A percentile compares a stretch with the other conserved stretches of the same genome.
Evolutionary conservation across 1,284 basidiomycete species (phyloP).

Genomic region (Pascua sp.): DNA sequence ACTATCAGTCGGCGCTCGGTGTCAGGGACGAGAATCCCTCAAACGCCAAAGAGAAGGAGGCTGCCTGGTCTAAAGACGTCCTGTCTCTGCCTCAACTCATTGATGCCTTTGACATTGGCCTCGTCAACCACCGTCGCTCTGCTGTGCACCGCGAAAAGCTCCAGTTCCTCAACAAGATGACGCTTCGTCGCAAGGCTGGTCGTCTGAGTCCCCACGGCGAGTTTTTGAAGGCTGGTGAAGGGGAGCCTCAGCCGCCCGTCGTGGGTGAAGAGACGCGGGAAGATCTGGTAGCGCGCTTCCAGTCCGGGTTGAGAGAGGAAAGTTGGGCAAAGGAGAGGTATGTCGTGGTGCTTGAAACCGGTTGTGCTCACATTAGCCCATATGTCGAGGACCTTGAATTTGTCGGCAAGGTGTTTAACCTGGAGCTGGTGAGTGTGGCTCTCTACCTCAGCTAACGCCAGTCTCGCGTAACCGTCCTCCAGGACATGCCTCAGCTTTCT

Average conservation of each 20-base stretch:
- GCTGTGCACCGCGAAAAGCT: conserved; percentile 43
- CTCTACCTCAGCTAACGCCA: conserved; percentile 32
- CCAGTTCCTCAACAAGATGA: conserved; percentile 49
- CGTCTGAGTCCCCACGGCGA: conserved; percentile 40
- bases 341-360: too few relatives aligned
- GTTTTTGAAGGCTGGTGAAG: conserved; percentile 30
- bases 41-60: conserved; percentile 4
- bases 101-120: conserved; percentile 34
- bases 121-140: conserved; percentile 42
- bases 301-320: conserved; percentile 33
- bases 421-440: conserved; percentile 39
- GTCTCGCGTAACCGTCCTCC: conserved; percentile 66
- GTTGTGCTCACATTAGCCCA: conserved; percentile 19
- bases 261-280: conserved; percentile 14
- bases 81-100: conserved; percentile 42
- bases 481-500: conserved; percentile 63
- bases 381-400: conserved; percentile 35
- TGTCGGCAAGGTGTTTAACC: conserved; percentile 43
- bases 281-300: conserved; percentile 33
- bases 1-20: conserved; percentile 51
- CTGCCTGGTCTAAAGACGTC: conserved; percentile 45
- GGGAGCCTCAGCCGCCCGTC: not conserved
- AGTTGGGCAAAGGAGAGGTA: conserved; percentile 29
- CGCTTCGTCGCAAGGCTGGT: conserved; percentile 38
- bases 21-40: too few relatives aligned